Evolutionary conservation across 2,329 filamentous ascomycete genomes (phyloP).

Genomic region (Venturia carpophila): DNA sequence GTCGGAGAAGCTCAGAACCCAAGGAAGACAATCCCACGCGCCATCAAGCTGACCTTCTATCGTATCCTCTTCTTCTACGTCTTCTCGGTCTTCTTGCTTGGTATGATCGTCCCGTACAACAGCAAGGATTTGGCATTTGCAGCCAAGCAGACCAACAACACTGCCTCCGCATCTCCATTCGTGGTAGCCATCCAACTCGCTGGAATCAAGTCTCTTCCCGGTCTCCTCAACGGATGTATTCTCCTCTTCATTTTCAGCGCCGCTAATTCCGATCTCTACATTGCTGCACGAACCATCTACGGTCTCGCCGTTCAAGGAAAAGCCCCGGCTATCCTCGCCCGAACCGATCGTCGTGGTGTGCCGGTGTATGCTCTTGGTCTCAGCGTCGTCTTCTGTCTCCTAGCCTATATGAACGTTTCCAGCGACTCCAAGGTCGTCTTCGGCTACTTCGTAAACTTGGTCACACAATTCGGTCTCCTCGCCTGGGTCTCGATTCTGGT

Average conservation of each 20-base stretch:
- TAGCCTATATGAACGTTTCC: constrained; percentile 53
- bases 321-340: constrained; percentile 63
- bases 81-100: constrained; percentile 63
- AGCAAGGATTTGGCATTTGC: constrained; percentile 52
- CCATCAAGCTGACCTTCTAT: constrained; percentile 74
- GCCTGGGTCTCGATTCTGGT: constrained; percentile 45
- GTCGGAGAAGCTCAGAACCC: constrained; percentile 75
- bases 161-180: constrained; percentile 62
- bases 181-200: constrained; percentile 63
- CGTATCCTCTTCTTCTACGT: constrained; percentile 77
- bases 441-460: constrained; percentile 42
- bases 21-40: constrained; percentile 64
- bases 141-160: constrained; percentile 40
- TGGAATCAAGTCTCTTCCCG: constrained; percentile 53
- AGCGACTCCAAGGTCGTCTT: constrained; percentile 37
- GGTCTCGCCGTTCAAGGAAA: constrained; percentile 64
- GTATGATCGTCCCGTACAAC: constrained; percentile 70
- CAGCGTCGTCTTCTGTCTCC: constrained; percentile 54
- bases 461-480: constrained; percentile 34
- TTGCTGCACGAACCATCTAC: constrained; percentile 62
- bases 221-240: constrained; percentile 67
- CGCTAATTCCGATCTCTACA: constrained; percentile 71
- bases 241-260: constrained; percentile 69
- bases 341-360: constrained; percentile 63
- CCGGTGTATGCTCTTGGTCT: constrained; percentile 58